Percentiles rank a stretch among this genome's conserved stretches.
phyloP scores from a whole-genome alignment of 345 rosid genomes.

The Rhizophora apiculata region DNA sequence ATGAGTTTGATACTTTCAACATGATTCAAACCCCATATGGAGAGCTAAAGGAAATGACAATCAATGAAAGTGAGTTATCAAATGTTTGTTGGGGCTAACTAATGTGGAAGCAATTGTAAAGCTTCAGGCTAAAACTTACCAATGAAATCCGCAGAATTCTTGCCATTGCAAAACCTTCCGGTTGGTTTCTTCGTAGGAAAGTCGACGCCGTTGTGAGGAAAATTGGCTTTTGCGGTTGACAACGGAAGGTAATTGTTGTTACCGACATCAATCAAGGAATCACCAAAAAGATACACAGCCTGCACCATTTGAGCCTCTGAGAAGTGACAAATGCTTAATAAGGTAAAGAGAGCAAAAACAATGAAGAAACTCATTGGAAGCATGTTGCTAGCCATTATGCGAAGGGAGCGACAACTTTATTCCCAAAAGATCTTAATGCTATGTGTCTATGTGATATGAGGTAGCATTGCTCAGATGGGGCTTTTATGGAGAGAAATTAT shows the following conservation, averaged over 20 bases:
- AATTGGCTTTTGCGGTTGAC: conserved; percentile 43
- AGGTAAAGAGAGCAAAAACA: neutral
- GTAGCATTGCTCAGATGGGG: too few species aligned
- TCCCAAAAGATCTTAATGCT: too few species aligned
- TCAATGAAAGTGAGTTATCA: too few species aligned
- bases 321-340: neutral
- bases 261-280: conserved; percentile 53
- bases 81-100: too few species aligned
- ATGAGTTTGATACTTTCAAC: too few species aligned
- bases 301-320: conserved; percentile 38
- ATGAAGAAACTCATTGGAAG: neutral
- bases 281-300: conserved; percentile 45
- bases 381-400: neutral
- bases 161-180: conserved; percentile 56
- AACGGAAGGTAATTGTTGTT: conserved; percentile 42
- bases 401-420: neutral
- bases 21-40: too few species aligned
- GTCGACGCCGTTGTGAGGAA: conserved; percentile 53
- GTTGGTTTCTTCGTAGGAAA: conserved; percentile 42
- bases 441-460: too few species aligned
- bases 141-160: conserved; percentile 54
- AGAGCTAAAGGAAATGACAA: too few species aligned
- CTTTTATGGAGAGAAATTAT: too few species aligned
- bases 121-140: conserved; percentile 21
- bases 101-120: too few species aligned